Conservation (phyloP, 1,139 yeast species). For the Geotrichum restrictum region DNA sequence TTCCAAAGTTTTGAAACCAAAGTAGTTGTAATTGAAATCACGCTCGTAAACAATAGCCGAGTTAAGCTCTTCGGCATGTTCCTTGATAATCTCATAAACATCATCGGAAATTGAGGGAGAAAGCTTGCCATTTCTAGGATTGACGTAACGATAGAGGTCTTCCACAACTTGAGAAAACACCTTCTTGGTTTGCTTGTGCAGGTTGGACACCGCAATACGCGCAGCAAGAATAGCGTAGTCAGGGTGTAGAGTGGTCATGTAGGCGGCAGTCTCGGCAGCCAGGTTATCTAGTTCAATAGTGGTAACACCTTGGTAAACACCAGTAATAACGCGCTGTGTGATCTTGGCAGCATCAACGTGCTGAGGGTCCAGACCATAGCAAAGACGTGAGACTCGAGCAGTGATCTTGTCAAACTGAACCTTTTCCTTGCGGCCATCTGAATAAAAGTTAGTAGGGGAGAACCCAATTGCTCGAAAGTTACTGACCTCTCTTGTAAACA, state of each 20-base stretch:
- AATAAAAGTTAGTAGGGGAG: slow-evolving; percentile 12
- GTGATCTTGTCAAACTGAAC: slow-evolving; percentile 77
- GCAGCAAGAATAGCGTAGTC: slow-evolving; percentile 95
- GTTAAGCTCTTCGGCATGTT: slow-evolving; percentile 66
- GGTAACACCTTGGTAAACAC: slow-evolving; percentile 94
- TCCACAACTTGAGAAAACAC: slow-evolving; percentile 76
- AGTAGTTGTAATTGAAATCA: slow-evolving; percentile 76
- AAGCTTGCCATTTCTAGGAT: slow-evolving; percentile 68
- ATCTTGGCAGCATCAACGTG: slow-evolving; percentile 87
- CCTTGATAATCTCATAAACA: slow-evolving; percentile 58
- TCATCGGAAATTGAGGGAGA: slow-evolving; percentile 82
- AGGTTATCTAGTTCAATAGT: slow-evolving; percentile 88
- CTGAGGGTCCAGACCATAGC: slow-evolving; percentile 77
- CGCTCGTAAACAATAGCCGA: slow-evolving; percentile 80
- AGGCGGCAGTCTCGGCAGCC: slow-evolving; percentile 96
- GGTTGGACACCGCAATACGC: slow-evolving; percentile 83
- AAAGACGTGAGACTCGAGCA: slow-evolving; percentile 59
- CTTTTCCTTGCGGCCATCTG: slow-evolving; percentile 76
- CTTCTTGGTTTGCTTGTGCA: slow-evolving; percentile 91
- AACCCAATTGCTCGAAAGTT: no score
- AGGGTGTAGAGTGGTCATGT: slow-evolving; percentile 94
- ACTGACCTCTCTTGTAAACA: slow-evolving; percentile 49
- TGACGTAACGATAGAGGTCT: slow-evolving; percentile 67
- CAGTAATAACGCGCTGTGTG: slow-evolving; percentile 83
- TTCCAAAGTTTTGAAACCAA: slow-evolving; percentile 84